Conservation (phyloP, 768 basidiomycete genomes). For the Lactifluus volemus region DNA sequence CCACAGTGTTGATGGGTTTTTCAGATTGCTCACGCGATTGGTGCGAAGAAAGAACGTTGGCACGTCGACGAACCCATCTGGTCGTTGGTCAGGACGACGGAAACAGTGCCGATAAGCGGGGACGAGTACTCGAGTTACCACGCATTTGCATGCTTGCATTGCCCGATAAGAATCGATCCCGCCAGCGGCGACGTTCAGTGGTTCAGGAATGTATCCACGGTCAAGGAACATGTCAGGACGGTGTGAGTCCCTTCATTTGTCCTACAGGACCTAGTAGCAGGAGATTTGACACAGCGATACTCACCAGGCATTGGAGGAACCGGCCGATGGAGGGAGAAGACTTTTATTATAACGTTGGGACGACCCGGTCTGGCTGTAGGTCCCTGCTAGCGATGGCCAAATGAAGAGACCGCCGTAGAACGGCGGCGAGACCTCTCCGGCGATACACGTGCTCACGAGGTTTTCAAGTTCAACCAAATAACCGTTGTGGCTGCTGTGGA, state of each 20-base stretch:
- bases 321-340: slow-evolving; percentile 1
- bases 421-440: neutral
- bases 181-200: neutral
- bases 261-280: neutral
- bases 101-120: neutral
- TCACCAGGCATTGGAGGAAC: neutral
- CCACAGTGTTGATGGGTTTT: neutral
- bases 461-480: neutral
- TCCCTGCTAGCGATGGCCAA: neutral
- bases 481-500: too few species aligned
- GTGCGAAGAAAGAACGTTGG: neutral
- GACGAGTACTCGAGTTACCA: neutral
- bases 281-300: neutral
- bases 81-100: neutral
- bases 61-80: neutral
- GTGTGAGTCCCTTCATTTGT: neutral
- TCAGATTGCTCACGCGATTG: neutral
- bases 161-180: neutral
- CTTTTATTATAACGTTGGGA: neutral
- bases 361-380: neutral
- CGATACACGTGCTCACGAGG: neutral
- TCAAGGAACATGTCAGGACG: neutral
- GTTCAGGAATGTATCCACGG: neutral
- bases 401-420: neutral
- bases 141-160: slow-evolving; percentile 3